Percentiles rank a stretch among this genome's conserved stretches.
phyloP scores from a whole-genome alignment of 108 stramenopile genomes.

The Cylindrotheca fusiformis region DNA sequence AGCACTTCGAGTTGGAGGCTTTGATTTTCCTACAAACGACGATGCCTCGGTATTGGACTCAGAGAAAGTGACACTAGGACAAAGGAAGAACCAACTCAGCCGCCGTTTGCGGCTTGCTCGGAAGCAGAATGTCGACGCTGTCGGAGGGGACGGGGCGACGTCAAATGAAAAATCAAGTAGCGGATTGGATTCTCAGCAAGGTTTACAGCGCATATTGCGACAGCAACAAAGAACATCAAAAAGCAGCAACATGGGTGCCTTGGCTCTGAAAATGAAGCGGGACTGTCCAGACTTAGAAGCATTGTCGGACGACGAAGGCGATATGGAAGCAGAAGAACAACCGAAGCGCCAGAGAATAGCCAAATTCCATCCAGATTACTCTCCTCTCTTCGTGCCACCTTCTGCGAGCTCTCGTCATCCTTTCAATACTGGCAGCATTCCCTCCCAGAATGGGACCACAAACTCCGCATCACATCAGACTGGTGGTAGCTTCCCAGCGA shows the following conservation, averaged over 20 bases:
- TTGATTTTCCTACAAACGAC: conserved; percentile 56
- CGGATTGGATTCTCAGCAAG: background rate
- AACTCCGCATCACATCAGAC: background rate
- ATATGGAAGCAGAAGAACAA: conserved; percentile 17
- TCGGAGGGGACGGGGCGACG: background rate
- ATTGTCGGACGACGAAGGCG: conserved; percentile 25
- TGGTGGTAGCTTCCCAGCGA: background rate
- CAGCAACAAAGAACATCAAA: background rate
- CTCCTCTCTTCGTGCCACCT: conserved; percentile 29
- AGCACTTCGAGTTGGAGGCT: conserved; percentile 71
- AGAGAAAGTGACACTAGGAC: conserved; percentile 70
- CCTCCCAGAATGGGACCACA: background rate
- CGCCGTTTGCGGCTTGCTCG: conserved; percentile 63
- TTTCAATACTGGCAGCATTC: background rate
- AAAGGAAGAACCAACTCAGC: conserved; percentile 80
- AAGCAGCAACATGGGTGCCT: conserved; percentile 7
- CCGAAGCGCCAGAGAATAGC: conserved; percentile 26
- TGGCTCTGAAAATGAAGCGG: conserved; percentile 22
- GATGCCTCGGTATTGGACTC: conserved; percentile 49
- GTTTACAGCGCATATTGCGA: conserved; percentile 2
- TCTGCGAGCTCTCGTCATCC: conserved; percentile 5
- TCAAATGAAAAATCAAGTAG: conserved; percentile 1
- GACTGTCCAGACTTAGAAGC: conserved; percentile 7
- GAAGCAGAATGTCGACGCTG: conserved; percentile 26
- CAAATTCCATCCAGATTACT: conserved; percentile 41